These are phyloP conservation scores for Parastagonospora nodorum DNA, from an alignment of 2,329 filamentous ascomycete genomes.

Conservation along the genomic window DNA sequence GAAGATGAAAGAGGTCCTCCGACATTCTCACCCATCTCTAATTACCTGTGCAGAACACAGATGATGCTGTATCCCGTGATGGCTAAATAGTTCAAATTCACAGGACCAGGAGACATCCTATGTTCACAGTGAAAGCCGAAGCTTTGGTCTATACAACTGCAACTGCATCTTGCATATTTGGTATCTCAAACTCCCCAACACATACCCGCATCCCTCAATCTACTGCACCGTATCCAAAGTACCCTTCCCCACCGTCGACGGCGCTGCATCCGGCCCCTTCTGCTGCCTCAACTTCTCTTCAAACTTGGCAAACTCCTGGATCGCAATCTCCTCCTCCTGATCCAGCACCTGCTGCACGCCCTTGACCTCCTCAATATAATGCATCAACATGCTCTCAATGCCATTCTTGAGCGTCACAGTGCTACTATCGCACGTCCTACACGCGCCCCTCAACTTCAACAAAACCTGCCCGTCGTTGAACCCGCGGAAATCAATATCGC, in stretches of 20 bases:
- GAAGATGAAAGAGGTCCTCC: too few species aligned
- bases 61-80: too few species aligned
- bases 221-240: constrained; percentile 51
- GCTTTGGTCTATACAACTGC: too few species aligned
- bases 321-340: constrained; percentile 85
- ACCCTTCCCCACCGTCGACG: constrained; percentile 57
- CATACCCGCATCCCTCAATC: too few species aligned
- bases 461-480: constrained; percentile 86
- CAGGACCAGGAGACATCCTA: too few species aligned
- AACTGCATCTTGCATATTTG: too few species aligned
- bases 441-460: constrained; percentile 88
- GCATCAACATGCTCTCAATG: constrained; percentile 97
- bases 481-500: constrained; percentile 93
- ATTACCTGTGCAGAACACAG: too few species aligned
- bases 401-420: constrained; percentile 97
- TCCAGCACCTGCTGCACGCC: constrained; percentile 90
- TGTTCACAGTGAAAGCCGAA: too few species aligned
- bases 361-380: constrained; percentile 91
- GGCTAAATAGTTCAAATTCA: too few species aligned
- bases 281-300: constrained; percentile 78
- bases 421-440: constrained; percentile 93
- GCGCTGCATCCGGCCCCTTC: constrained; percentile 58
- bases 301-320: constrained; percentile 90
- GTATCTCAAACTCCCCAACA: neutral
- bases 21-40: too few species aligned